These are phyloP conservation scores for Aspergillus pseudoterreus DNA, from an alignment of 2,329 filamentous ascomycete genomes.

Conservation along the genomic window DNA sequence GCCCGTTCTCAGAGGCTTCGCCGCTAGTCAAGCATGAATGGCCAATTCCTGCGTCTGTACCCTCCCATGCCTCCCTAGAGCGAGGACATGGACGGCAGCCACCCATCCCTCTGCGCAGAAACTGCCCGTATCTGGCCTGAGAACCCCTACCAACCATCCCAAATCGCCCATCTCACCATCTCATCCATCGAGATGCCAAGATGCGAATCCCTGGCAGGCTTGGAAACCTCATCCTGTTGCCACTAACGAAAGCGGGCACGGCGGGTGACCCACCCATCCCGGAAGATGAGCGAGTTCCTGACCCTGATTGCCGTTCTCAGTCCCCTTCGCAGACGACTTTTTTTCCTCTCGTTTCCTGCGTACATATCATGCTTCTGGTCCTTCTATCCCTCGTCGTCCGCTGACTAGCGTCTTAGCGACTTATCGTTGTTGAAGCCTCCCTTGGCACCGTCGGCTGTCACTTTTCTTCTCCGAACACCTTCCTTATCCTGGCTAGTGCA, in stretches of 20 bases:
- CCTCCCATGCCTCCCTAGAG: neutral
- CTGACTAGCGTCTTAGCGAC: too few species aligned
- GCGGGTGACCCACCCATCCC: neutral
- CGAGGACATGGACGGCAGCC: neutral
- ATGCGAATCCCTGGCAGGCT: neutral
- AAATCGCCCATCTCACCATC: neutral
- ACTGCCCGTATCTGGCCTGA: too few species aligned
- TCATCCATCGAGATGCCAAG: neutral
- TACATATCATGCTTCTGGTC: neutral
- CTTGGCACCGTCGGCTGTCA: neutral
- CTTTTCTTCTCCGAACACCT: constrained; percentile 10
- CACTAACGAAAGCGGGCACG: neutral
- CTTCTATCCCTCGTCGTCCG: neutral
- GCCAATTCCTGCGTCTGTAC: too few species aligned
- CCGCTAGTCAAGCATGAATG: too few species aligned
- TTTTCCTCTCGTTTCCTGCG: neutral
- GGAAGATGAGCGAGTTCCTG: neutral
- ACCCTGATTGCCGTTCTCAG: neutral
- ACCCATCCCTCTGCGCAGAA: neutral
- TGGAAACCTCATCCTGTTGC: neutral
- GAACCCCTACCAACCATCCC: too few species aligned
- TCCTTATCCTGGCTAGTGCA: constrained; percentile 13
- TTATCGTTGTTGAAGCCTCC: neutral
- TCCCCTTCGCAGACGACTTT: neutral
- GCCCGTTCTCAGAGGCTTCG: too few species aligned